Evolutionary conservation across 176 grass and related monocot species (phyloP).

Genomic region (Musa troglodytarum): DNA sequence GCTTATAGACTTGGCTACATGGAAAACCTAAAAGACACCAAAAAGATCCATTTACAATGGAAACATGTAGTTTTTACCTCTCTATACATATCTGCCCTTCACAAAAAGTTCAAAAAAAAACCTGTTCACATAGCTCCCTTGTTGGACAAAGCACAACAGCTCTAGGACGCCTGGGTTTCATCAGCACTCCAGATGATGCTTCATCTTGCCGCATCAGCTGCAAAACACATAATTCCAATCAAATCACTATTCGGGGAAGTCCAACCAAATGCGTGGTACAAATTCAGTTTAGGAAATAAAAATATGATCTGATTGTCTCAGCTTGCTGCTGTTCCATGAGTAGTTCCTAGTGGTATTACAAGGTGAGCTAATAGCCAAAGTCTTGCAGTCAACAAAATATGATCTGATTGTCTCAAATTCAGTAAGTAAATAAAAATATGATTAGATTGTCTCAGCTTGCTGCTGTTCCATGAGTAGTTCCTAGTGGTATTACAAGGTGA

Average conservation of each 20-base stretch:
- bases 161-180: conserved; percentile 79
- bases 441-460: neutral
- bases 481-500: neutral
- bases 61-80: no score
- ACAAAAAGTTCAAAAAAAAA: conserved; percentile 1
- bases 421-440: neutral
- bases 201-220: conserved; percentile 76
- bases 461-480: neutral
- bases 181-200: conserved; percentile 54
- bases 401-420: neutral
- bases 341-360: neutral
- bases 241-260: neutral
- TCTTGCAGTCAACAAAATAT: no score
- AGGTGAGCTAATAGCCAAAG: neutral
- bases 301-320: neutral
- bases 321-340: neutral
- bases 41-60: conserved; percentile 9
- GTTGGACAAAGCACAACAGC: conserved; percentile 88
- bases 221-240: neutral
- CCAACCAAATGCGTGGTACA: neutral
- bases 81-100: no score
- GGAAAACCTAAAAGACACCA: conserved; percentile 56
- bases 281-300: neutral
- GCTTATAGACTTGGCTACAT: conserved; percentile 81
- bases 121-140: conserved; percentile 89